These are phyloP conservation scores for Cladosporium sp. DNA, from an alignment of 2,329 filamentous ascomycete genomes.

Conservation along the genomic window DNA sequence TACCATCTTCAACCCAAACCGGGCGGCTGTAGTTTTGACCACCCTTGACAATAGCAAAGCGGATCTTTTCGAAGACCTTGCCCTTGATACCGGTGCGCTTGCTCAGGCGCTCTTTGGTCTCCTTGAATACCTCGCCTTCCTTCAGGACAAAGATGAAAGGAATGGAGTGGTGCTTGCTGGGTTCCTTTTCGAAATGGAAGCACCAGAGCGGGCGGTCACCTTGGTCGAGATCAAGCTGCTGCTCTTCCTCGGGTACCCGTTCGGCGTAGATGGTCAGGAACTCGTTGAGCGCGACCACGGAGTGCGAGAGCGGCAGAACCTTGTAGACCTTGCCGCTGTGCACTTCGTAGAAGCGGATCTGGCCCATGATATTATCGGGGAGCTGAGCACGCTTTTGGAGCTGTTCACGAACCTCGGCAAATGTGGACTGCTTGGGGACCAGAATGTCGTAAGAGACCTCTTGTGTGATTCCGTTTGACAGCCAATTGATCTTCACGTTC, in stretches of 20 bases:
- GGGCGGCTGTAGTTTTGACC: conserved; percentile 69
- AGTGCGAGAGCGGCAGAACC: conserved; percentile 64
- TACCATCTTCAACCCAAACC: conserved; percentile 82
- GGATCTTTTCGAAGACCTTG: conserved; percentile 98
- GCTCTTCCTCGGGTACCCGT: conserved; percentile 67
- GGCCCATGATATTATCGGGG: conserved; percentile 67
- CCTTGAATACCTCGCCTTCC: conserved; percentile 79
- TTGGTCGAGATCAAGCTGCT: conserved; percentile 51
- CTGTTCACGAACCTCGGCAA: conserved; percentile 71
- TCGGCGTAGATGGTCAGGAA: conserved; percentile 80
- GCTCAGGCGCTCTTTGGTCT: conserved; percentile 91
- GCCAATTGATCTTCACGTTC: conserved; percentile 73
- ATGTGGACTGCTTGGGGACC: conserved; percentile 77
- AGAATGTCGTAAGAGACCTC: conserved; percentile 82
- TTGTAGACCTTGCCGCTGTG: conserved; percentile 81
- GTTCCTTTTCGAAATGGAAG: conserved; percentile 91
- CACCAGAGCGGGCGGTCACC: conserved; percentile 68
- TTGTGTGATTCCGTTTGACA: conserved; percentile 87
- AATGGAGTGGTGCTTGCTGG: conserved; percentile 75
- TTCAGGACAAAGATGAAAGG: conserved; percentile 88
- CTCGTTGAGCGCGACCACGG: conserved; percentile 79
- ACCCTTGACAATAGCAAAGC: conserved; percentile 74
- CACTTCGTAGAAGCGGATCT: conserved; percentile 76
- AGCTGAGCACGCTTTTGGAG: conserved; percentile 78
- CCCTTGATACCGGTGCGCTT: conserved; percentile 92